Base-by-base conservation (phyloP, 805 yeast genomes). In the Candida tallmaniae region DNA sequence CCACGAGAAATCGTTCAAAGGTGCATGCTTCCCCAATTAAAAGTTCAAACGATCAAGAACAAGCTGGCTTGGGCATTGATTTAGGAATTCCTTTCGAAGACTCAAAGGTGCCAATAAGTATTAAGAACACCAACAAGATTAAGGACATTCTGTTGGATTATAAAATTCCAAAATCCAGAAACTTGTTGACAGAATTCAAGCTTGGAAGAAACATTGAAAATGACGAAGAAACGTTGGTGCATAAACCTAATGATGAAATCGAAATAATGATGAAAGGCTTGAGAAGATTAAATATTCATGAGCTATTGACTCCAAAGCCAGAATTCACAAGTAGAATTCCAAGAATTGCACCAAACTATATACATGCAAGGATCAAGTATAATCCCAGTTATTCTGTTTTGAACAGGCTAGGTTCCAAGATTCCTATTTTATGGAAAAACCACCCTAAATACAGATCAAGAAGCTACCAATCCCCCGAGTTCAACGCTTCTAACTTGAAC, bases 51-150 rank as follows among this genome's bases (percentile, higher is more conserved):
- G 19, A 26, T 11, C 32, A 40, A 6, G 26, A 19, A n/a, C 24
- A 29, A 20, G 30, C 40, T 19, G 62, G 65, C 6, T 45, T 50
- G 5, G 65, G 65, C 1, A 45, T 60, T 14, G 63, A 61, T 39
- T 44, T 62, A 2, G 58, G 61, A 3, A 31, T 60, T 10, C 50
- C 48, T 25, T 50, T 54, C 3, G 55, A 55, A 11, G 38, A 55
- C 4, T 39, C 56, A 0, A 39, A 46, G 10, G 55, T 57, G 7
- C 69, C 70, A 0, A 48, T 51, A 23, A 62, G 68, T 37, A 52
- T 60, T 6, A 44, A 47, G 23, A 59, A 58, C 26, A 46, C 47
- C 12, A 59, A 61, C 34, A 45, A 58, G n/a, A 48, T 63, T 8
- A 36, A 42, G 26, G 57, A 59, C 35, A 37, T 59, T 9, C 31